Conservation (phyloP, 306 rosid species). For the Trifolium pratense region DNA sequence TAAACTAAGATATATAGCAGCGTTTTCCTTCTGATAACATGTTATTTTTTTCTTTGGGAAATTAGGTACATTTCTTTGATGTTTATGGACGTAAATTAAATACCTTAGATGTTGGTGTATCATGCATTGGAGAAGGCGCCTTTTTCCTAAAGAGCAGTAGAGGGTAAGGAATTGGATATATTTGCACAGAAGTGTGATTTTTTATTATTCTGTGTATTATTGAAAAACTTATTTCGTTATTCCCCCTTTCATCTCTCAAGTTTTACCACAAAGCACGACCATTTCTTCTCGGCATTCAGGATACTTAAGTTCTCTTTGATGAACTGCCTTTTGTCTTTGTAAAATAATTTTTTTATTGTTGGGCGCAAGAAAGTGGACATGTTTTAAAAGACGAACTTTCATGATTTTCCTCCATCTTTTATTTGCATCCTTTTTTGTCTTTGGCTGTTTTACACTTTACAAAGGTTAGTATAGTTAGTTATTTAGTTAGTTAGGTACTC, state of each 20-base stretch:
- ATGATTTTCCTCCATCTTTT: conserved; percentile 13
- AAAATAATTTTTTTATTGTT: background rate
- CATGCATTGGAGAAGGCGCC: conserved; percentile 75
- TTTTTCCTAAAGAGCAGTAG: conserved; percentile 72
- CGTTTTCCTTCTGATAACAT: conserved; percentile 13
- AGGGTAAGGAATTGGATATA: conserved; percentile 61
- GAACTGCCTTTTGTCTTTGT: conserved; percentile 25
- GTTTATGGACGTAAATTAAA: conserved; percentile 91
- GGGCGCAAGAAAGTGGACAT: conserved; percentile 19
- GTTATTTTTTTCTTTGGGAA: conserved; percentile 8
- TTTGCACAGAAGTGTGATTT: conserved; percentile 38
- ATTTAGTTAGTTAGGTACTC: too few relatives aligned
- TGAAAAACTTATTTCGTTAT: conserved; percentile 24
- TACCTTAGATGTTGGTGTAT: conserved; percentile 91
- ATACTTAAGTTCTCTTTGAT: conserved; percentile 79
- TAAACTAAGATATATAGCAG: conserved; percentile 6
- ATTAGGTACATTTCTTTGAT: conserved; percentile 87
- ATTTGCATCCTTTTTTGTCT: too few relatives aligned
- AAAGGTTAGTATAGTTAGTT: too few relatives aligned
- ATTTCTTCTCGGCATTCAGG: conserved; percentile 85
- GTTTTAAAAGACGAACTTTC: background rate
- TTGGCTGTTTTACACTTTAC: too few relatives aligned
- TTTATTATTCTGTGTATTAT: background rate
- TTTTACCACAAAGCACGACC: conserved; percentile 63
- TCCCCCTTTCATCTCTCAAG: conserved; percentile 47